These are phyloP conservation scores for Beta corolliflora DNA, from an alignment of 179 eudicot genomes.

Conservation along the genomic window DNA sequence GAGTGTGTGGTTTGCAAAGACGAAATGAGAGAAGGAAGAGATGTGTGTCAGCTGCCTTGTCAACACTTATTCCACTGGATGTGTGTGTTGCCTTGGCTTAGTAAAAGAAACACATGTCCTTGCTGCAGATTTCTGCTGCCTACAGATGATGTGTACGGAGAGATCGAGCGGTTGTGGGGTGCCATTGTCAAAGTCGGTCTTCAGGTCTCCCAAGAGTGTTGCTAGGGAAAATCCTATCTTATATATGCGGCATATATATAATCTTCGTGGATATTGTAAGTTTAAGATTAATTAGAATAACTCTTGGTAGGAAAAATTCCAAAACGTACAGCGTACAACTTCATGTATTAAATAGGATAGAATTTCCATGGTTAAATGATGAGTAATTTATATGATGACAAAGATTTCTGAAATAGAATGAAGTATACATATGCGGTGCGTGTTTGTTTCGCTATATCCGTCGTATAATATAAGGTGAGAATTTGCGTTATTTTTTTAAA, in stretches of 20 bases:
- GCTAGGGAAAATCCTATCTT: not conserved
- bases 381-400: not conserved
- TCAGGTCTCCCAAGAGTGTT: not conserved
- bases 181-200: constrained; percentile 35
- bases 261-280: not conserved
- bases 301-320: not conserved
- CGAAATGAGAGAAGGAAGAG: constrained; percentile 72
- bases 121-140: constrained; percentile 73
- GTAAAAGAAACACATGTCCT: constrained; percentile 78
- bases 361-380: not conserved
- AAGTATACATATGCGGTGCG: not conserved
- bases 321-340: not conserved
- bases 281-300: not conserved
- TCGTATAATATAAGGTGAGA: not conserved
- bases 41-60: constrained; percentile 81
- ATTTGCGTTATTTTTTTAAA: not conserved
- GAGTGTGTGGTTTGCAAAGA: constrained; percentile 80
- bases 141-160: constrained; percentile 67
- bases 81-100: constrained; percentile 78
- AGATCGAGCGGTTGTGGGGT: constrained; percentile 76
- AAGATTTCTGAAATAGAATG: not conserved
- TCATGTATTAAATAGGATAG: not conserved
- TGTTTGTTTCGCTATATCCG: not conserved
- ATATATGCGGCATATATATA: not conserved
- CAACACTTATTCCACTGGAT: constrained; percentile 80